Evolutionary conservation across 306 rosid genomes (phyloP), one percentile per base, ranked within the genome.

Genomic region (Quercus dentata): DNA sequence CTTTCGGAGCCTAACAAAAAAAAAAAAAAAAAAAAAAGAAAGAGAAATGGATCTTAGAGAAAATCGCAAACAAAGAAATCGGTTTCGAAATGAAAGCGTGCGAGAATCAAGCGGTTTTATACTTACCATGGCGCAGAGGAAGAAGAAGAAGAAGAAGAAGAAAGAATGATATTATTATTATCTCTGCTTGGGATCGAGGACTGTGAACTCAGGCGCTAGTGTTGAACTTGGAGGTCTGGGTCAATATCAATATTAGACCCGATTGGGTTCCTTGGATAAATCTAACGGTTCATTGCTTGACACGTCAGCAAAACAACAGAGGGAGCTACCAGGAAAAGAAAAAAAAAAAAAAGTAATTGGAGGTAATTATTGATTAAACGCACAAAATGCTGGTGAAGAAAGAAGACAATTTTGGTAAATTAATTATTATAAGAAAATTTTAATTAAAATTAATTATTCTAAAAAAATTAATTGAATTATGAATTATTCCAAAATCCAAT

Each of bases 1-100:
- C 84, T 85, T 88, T 96, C 78, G 97, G 86, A 82, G 97, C 93
- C 99, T 91, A 76, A 5, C 9, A 76, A 56, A 77, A 1, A 27
- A 64, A 17, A 5, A 4, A 19, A 44, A 65, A 65, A 75, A 55
- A 77, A 1, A 27, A 64, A 9, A 13, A 4, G 5, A 44, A 56
- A 65, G 1, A 30, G 13, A 28, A 46, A 14, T 15, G 44, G 44
- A 31, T 31, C 55, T 69, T 56, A 80, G 57, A 67, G 6, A 62
- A 76, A 33, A 78, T 15, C 33, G 46, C 49, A 19, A 13, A 28
- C 9, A 31, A 11, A 14, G 3, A 33, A 33, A 38, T n/a, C 27
- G 17, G 56, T 63, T 46, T 67, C 56, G 41, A 38, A 57, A 19
- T 18, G 14, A 6, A 68, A 68, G 20, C 10, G 27, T 4, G 10